Conservation (phyloP, 345 rosid genomes). For the Melastoma malabathricum region DNA sequence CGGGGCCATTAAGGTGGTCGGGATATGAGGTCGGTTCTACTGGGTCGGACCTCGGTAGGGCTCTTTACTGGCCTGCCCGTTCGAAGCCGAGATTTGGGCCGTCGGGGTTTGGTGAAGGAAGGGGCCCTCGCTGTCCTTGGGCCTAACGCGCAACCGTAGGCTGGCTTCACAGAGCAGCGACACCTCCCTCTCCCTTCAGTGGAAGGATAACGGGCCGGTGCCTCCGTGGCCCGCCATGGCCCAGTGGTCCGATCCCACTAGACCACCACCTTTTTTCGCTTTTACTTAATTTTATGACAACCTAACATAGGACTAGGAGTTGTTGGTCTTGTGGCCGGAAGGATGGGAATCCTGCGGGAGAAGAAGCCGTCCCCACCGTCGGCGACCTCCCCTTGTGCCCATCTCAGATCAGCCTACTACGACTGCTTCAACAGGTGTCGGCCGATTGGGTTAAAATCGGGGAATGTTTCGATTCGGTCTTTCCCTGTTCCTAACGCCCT, state of each 20-base stretch:
- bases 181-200: slow-evolving; percentile 22
- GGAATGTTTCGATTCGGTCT: background rate
- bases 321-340: background rate
- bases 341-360: slow-evolving; percentile 28
- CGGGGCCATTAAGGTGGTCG: slow-evolving; percentile 7
- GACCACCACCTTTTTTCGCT: background rate
- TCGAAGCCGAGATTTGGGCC: slow-evolving; percentile 19
- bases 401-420: slow-evolving; percentile 59
- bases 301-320: too few relatives aligned
- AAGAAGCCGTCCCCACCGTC: slow-evolving; percentile 18
- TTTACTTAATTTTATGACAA: too few relatives aligned
- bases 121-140: background rate
- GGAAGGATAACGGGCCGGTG: slow-evolving; percentile 24
- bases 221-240: background rate
- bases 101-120: too few relatives aligned
- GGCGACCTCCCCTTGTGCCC: slow-evolving; percentile 70
- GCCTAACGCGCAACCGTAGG: too few relatives aligned
- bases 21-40: background rate
- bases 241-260: background rate
- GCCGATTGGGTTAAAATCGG: background rate
- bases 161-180: slow-evolving; percentile 41
- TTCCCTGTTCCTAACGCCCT: background rate
- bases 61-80: slow-evolving; percentile 9
- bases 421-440: slow-evolving; percentile 66
- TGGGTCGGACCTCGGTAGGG: background rate